These are phyloP conservation scores for Cryphonectria nitschkei DNA, from an alignment of 2,329 filamentous ascomycete genomes.

Conservation along the genomic window DNA sequence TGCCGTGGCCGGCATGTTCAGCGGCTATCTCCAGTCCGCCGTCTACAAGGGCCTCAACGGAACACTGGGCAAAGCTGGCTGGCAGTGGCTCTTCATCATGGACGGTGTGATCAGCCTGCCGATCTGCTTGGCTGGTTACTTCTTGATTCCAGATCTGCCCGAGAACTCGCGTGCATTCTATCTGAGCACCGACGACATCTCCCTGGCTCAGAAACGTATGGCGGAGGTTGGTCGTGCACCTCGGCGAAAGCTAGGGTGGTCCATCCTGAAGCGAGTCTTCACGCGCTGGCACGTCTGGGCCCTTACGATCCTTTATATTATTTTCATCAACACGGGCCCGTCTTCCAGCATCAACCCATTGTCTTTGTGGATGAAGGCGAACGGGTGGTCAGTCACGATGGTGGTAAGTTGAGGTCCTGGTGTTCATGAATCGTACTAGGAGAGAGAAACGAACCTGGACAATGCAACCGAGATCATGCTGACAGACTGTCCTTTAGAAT, in stretches of 20 bases:
- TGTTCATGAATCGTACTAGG: conserved; percentile 5
- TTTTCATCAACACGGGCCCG: conserved; percentile 43
- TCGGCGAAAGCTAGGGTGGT: conserved; percentile 38
- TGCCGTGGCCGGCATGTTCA: conserved; percentile 46
- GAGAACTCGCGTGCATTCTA: conserved; percentile 35
- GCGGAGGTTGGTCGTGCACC: conserved; percentile 37
- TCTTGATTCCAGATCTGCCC: conserved; percentile 40
- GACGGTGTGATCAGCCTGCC: conserved; percentile 44
- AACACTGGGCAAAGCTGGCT: conserved; percentile 42
- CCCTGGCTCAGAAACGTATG: conserved; percentile 39
- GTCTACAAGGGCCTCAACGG: conserved; percentile 46
- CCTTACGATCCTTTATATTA: conserved; percentile 42
- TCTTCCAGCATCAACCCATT: conserved; percentile 42
- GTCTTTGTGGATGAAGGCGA: conserved; percentile 46
- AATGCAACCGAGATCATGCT: background rate
- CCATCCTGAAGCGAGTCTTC: conserved; percentile 28
- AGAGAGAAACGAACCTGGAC: background rate
- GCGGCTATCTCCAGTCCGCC: conserved; percentile 47
- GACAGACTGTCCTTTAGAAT: conserved; percentile 37
- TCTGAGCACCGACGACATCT: conserved; percentile 35
- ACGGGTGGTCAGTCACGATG: conserved; percentile 48
- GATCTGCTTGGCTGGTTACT: conserved; percentile 39
- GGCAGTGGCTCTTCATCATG: conserved; percentile 53
- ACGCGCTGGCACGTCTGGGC: conserved; percentile 43
- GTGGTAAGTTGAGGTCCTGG: conserved; percentile 41